Evolutionary conservation across 2,329 filamentous ascomycete genomes (phyloP).

Genomic region (Dothistroma pini): DNA sequence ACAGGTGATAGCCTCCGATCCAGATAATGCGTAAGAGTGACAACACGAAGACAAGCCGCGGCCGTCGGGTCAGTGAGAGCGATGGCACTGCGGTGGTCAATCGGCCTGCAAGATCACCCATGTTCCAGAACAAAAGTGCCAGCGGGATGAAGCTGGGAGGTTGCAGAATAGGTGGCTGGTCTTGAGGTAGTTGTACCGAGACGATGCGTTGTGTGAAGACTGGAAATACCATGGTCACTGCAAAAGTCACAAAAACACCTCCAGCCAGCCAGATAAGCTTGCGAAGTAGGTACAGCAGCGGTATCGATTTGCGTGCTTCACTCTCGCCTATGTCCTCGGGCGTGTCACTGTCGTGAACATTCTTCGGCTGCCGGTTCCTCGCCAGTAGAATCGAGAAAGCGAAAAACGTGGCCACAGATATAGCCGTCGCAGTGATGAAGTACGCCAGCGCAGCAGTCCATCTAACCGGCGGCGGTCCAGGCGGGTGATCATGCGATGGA

Average conservation of each 20-base stretch:
- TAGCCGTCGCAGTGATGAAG: conserved; percentile 79
- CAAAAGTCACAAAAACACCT: conserved; percentile 78
- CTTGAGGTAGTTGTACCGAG: conserved; percentile 40
- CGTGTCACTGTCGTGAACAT: conserved; percentile 13
- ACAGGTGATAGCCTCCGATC: conserved; percentile 82
- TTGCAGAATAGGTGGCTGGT: conserved; percentile 59
- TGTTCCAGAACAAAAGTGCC: conserved; percentile 89
- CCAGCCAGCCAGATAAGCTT: conserved; percentile 76
- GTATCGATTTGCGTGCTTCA: conserved; percentile 37
- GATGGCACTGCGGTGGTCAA: conserved; percentile 59
- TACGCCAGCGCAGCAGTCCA: conserved; percentile 79
- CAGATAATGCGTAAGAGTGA: conserved; percentile 64
- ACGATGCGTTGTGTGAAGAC: conserved; percentile 67
- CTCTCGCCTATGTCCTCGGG: conserved; percentile 4
- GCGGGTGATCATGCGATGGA: conserved; percentile 10
- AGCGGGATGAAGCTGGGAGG: conserved; percentile 82
- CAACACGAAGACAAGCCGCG: conserved; percentile 64
- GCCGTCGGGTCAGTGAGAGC: conserved; percentile 57
- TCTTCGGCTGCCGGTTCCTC: conserved; percentile 23
- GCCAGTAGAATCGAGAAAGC: conserved; percentile 72
- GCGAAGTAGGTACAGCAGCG: conserved; percentile 63
- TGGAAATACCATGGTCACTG: conserved; percentile 88
- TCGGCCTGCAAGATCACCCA: conserved; percentile 77
- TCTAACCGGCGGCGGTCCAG: conserved; percentile 42
- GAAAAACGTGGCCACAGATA: conserved; percentile 66